These are phyloP conservation scores for Mycena rebaudengoi DNA, from an alignment of 768 basidiomycete species.

Conservation along the genomic window DNA sequence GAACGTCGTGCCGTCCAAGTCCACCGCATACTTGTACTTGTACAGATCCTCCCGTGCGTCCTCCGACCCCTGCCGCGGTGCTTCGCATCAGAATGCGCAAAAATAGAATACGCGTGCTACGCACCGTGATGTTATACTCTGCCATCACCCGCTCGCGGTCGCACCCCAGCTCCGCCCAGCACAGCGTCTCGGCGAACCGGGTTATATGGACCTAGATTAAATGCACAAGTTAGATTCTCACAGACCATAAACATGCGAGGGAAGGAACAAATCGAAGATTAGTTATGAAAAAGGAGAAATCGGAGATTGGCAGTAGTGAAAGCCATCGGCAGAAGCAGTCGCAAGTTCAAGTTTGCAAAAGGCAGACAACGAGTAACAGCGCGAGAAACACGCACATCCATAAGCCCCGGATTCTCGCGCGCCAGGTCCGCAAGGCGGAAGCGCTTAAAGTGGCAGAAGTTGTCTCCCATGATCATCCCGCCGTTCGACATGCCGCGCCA, in stretches of 20 bases:
- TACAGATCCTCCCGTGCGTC: not conserved
- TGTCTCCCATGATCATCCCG: not conserved
- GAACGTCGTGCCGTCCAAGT: slow-evolving; percentile 12
- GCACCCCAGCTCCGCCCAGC: not conserved
- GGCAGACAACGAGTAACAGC: too few species aligned
- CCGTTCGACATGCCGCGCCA: slow-evolving; percentile 7
- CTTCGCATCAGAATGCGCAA: too few species aligned
- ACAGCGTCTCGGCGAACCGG: not conserved
- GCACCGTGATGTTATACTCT: slow-evolving; percentile 5
- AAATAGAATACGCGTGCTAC: too few species aligned
- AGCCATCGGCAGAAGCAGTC: too few species aligned
- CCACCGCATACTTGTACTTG: not conserved
- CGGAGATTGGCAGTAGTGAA: too few species aligned
- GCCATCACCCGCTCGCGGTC: not conserved
- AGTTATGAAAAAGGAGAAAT: too few species aligned
- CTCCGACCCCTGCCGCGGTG: rapidly evolving
- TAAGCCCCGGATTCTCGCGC: not conserved
- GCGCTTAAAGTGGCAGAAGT: slow-evolving; percentile 15
- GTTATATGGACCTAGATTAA: too few species aligned
- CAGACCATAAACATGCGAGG: too few species aligned
- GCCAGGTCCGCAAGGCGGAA: not conserved
- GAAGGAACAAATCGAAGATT: too few species aligned
- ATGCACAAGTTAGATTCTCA: too few species aligned
- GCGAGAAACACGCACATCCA: too few species aligned
- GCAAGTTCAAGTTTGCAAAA: too few species aligned